These are phyloP conservation scores for Aegilops bicornis DNA, from an alignment of 176 grass and related monocot genomes.

Conservation along the genomic window DNA sequence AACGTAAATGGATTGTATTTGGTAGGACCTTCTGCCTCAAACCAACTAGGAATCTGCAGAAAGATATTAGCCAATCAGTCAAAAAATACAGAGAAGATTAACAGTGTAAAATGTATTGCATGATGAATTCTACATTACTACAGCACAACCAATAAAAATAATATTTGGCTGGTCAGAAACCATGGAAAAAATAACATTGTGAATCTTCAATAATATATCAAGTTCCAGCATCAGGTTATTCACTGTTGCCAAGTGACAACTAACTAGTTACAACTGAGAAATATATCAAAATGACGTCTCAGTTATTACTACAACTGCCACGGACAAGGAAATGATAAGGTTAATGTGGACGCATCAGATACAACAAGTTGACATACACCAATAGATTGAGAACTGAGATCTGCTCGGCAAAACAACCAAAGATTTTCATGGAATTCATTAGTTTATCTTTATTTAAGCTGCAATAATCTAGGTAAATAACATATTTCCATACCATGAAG, in stretches of 20 bases:
- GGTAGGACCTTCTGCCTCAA: conserved; percentile 66
- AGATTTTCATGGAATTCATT: not conserved
- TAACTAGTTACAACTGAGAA: conserved; percentile 7
- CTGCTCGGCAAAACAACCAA: not conserved
- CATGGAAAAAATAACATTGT: conserved; percentile 12
- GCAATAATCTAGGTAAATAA: conserved; percentile 22
- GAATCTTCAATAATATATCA: conserved; percentile 6
- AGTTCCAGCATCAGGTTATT: not conserved
- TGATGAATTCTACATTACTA: not conserved
- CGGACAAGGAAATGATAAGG: not conserved
- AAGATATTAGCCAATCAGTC: not conserved
- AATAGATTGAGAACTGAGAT: not conserved
- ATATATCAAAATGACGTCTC: not conserved
- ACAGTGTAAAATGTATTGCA: not conserved
- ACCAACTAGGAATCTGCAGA: conserved; percentile 90
- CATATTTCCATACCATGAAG: conserved; percentile 73
- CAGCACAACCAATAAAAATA: not conserved
- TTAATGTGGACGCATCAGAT: conserved; percentile 7
- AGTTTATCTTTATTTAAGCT: not conserved
- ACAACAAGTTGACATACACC: not conserved
- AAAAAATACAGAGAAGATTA: conserved; percentile 10
- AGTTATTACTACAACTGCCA: not conserved
- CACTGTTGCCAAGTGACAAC: not conserved
- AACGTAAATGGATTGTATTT: conserved; percentile 88
- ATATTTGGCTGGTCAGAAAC: not conserved